Base-by-base conservation (phyloP, 2,329 filamentous ascomycete genomes). In the Clonostachys solani region DNA sequence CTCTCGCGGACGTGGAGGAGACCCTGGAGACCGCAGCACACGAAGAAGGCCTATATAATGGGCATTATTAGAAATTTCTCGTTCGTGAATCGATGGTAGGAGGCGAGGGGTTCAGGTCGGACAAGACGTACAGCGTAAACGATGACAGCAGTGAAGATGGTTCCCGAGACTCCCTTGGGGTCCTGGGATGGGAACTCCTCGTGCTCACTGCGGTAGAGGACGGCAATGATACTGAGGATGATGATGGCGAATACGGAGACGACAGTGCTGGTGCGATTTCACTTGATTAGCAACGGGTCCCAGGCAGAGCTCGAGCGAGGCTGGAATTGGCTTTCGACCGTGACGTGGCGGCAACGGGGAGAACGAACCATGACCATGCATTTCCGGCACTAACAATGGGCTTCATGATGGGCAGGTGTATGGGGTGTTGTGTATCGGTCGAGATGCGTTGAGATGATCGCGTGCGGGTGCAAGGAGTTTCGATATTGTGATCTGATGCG, bases 1-100 rank as follows among this genome's bases (percentile, higher is more conserved):
- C 83, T 90, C 67, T 92, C 86, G 67, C 90, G 85, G 59, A 89
- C 71, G 68, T 97, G 91, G 51, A 96, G 78, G 61, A 87, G 81
- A 53, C 91, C 92, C 67, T 97, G 92, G 56, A 92, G 81, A 49
- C 86, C 88, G 69, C 92, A 97, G 72, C 95, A 96, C 44, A 95
- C 77, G 48, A 96, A 80, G 76, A 97, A 97, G 16, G 78, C 84
- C 92, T 95, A 54, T 44, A 7, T 3, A 43, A 46, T 43, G 17
- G 40, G 29, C 12, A 23, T 19, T 6, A 6, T 36, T 15, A 23
- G 10, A 13, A 45, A 8, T 33, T 2, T 42, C n/a, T 44, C 17
- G 38, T 33, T 12, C n/a, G 10, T 18, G 37, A n/a, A 3, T 36
- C n/a, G 12, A 17, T 12, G 12, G 12, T 34, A 41, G 37, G 19